Percentiles rank a stretch among this genome's conserved stretches.
Conservation (phyloP, 768 basidiomycete genomes). For the Amanita phalloides region DNA sequence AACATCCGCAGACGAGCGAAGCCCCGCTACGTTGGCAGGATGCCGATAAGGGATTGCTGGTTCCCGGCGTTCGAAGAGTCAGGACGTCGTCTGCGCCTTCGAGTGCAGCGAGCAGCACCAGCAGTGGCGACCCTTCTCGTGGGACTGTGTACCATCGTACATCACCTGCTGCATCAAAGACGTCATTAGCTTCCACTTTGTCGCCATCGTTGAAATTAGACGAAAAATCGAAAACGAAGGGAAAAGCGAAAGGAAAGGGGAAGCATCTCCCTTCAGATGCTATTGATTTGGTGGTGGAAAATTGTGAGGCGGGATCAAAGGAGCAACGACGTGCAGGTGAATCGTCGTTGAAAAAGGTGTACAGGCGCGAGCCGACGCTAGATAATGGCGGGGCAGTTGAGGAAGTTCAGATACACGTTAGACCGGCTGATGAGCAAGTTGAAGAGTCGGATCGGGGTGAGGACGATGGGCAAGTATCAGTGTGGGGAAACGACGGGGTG, state of each 20-base stretch:
- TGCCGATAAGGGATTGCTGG: conserved; percentile 4
- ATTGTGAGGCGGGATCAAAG: conserved; percentile 37
- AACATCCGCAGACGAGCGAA: not conserved
- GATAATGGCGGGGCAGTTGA: conserved; percentile 21
- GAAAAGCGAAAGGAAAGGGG: not conserved
- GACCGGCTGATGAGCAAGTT: conserved; percentile 15
- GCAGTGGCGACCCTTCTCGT: conserved; percentile 7
- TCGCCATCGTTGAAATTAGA: not conserved
- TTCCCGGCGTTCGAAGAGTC: not conserved
- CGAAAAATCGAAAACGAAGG: not conserved
- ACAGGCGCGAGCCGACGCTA: conserved; percentile 35
- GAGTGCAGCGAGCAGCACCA: conserved; percentile 1
- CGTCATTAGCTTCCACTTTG: conserved; percentile 15
- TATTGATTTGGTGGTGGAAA: conserved; percentile 82
- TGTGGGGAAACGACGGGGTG: not conserved
- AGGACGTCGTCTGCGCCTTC: not conserved
- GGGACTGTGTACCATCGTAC: conserved; percentile 12
- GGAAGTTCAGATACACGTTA: conserved; percentile 31
- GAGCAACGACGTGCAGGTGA: conserved; percentile 56
- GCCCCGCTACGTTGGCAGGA: conserved; percentile 7
- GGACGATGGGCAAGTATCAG: conserved; percentile 16
- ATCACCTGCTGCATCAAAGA: conserved; percentile 21
- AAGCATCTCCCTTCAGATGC: conserved; percentile 37
- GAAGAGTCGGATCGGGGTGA: conserved; percentile 12
- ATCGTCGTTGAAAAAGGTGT: conserved; percentile 41